Conservation (phyloP, 2,329 filamentous ascomycete genomes). For the Trichoderma simmonsii region DNA sequence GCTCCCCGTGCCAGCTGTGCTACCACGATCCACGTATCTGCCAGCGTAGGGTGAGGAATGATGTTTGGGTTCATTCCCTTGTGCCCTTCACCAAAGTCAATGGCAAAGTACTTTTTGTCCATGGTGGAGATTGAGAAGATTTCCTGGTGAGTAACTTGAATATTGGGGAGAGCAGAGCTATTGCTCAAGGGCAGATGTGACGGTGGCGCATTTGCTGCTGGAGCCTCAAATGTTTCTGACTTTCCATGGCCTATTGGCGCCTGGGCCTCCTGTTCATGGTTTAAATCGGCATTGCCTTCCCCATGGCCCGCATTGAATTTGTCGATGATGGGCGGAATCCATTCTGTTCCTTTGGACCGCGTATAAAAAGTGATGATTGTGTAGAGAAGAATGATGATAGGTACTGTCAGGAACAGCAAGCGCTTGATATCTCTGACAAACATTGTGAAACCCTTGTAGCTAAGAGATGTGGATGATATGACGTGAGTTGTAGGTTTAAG, state of each 20-base stretch:
- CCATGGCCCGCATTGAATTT: background rate
- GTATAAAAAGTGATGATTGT: slow-evolving; percentile 26
- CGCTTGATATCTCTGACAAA: slow-evolving; percentile 33
- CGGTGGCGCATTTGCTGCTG: background rate
- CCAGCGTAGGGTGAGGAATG: slow-evolving; percentile 50
- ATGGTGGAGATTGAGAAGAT: slow-evolving; percentile 46
- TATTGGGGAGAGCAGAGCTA: background rate
- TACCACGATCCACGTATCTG: slow-evolving; percentile 49
- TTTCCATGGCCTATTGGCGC: background rate
- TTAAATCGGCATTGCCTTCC: background rate
- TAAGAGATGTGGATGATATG: background rate
- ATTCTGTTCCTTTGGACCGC: background rate
- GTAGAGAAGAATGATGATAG: slow-evolving; percentile 31
- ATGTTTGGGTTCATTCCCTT: slow-evolving; percentile 54
- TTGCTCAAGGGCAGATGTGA: background rate
- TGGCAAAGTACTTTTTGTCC: slow-evolving; percentile 46
- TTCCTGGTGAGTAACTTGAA: slow-evolving; percentile 30
- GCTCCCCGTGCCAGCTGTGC: slow-evolving; percentile 42
- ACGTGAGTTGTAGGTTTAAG: background rate
- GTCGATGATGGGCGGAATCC: slow-evolving; percentile 2
- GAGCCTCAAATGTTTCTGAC: background rate
- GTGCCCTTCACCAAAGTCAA: slow-evolving; percentile 42
- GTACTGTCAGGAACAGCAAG: slow-evolving; percentile 30
- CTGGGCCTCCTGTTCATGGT: background rate
- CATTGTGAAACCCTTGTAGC: slow-evolving; percentile 26